A percentile compares a stretch with the other conserved stretches of the same genome.
phyloP scores from a whole-genome alignment of 2,329 filamentous ascomycete genomes.

The Hypoxylon sp. region DNA sequence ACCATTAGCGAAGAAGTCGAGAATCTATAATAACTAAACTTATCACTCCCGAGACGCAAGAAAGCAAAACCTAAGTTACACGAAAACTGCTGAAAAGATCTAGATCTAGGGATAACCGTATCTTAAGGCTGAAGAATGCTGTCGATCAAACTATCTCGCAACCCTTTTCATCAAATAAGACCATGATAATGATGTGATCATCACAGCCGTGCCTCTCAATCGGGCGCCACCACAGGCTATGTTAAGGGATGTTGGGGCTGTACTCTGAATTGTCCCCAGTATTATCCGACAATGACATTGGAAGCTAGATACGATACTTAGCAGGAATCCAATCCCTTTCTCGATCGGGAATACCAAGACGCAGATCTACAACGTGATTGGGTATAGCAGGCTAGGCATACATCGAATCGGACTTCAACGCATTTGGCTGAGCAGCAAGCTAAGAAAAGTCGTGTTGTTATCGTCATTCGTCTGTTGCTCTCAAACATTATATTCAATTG shows the following conservation, averaged over 20 bases:
- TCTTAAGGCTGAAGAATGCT: not conserved
- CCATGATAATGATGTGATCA: not conserved
- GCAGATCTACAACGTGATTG: slow-evolving; percentile 9
- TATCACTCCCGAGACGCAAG: not conserved
- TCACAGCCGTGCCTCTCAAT: slow-evolving; percentile 1
- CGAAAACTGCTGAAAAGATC: not conserved
- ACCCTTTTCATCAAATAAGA: not conserved
- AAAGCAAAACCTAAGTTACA: not conserved
- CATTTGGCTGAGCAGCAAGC: slow-evolving; percentile 2
- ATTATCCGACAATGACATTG: not conserved
- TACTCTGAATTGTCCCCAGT: not conserved
- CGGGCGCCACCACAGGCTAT: not conserved
- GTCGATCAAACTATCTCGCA: not conserved
- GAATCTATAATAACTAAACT: not conserved
- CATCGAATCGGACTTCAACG: not conserved
- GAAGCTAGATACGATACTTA: not conserved
- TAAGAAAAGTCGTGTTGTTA: not conserved
- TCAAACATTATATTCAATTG: not conserved
- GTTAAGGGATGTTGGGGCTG: not conserved
- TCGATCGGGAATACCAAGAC: not conserved
- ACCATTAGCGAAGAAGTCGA: not conserved
- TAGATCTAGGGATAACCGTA: not conserved
- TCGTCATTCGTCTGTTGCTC: not conserved
- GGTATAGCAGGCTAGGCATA: not conserved
- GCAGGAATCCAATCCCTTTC: not conserved